phyloP scores from a whole-genome alignment of 139 green algal genomes.

The Volvox africanus region DNA sequence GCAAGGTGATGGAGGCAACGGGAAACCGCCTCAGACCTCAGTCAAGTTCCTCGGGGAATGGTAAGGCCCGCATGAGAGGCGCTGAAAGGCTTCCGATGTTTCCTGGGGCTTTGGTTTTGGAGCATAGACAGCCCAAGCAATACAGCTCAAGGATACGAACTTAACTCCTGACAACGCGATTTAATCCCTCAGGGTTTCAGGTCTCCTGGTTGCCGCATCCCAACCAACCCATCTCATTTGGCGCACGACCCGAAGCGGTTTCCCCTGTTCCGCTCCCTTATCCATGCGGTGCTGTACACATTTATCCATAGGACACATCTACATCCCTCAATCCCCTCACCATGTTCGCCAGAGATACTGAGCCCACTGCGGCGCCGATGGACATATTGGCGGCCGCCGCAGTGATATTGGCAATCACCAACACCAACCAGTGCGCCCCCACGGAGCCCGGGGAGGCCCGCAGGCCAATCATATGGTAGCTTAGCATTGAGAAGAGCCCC shows the following conservation, averaged over 20 bases:
- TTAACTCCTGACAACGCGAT: too few relatives aligned
- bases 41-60: too few relatives aligned
- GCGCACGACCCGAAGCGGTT: too few relatives aligned
- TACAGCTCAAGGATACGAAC: too few relatives aligned
- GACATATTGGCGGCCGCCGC: constrained; percentile 70
- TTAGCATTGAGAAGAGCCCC: constrained; percentile 68
- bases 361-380: constrained; percentile 73
- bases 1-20: constrained; percentile 34
- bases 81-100: too few relatives aligned
- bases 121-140: background rate
- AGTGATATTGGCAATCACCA: constrained; percentile 76
- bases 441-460: constrained; percentile 42
- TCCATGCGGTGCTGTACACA: too few relatives aligned
- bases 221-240: too few relatives aligned
- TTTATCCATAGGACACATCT: background rate
- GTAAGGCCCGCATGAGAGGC: too few relatives aligned
- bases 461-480: constrained; percentile 79
- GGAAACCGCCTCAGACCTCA: too few relatives aligned
- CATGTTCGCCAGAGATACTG: constrained; percentile 75
- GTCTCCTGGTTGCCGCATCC: too few relatives aligned
- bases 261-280: background rate
- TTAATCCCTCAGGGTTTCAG: too few relatives aligned
- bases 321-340: constrained; percentile 21
- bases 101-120: background rate
- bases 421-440: constrained; percentile 53